Percentiles rank a stretch among this genome's conserved stretches.
These are phyloP conservation scores for Suhomyces bolitotheri DNA, from an alignment of 1,139 yeast genomes.

Conservation along the genomic window DNA sequence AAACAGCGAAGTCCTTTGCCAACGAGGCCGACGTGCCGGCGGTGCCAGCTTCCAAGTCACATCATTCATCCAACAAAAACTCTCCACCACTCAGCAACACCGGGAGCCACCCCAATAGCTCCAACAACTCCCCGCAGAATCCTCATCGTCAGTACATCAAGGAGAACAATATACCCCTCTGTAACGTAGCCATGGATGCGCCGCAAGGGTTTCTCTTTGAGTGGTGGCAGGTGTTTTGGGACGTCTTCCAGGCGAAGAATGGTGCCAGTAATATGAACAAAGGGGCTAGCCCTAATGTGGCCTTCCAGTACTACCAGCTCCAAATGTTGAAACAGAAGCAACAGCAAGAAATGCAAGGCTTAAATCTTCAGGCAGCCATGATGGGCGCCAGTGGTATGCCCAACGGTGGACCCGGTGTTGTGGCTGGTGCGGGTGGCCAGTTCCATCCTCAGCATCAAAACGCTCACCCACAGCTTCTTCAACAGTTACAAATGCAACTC, in stretches of 20 bases:
- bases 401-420: conserved; percentile 8
- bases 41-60: conserved; percentile 14
- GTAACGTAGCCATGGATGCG: conserved; percentile 65
- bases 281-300: conserved; percentile 49
- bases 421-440: conserved; percentile 5
- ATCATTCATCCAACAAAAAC: conserved; percentile 18
- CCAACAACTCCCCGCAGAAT: conserved; percentile 21
- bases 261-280: conserved; percentile 33
- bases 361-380: conserved; percentile 31
- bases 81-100: conserved; percentile 20
- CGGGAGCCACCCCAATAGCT: conserved; percentile 12
- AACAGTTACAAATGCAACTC: conserved; percentile 15
- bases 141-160: conserved; percentile 27
- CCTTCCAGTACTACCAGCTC: conserved; percentile 71
- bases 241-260: conserved; percentile 77
- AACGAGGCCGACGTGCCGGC: conserved; percentile 66
- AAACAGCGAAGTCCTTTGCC: conserved; percentile 71
- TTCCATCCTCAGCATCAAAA: conserved; percentile 11
- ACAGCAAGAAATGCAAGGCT: conserved; percentile 51
- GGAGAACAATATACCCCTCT: conserved; percentile 48
- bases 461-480: conserved; percentile 14
- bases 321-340: conserved; percentile 66
- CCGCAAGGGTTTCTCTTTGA: conserved; percentile 87
- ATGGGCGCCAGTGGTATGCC: conserved; percentile 15
- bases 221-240: conserved; percentile 99